Percentiles rank a stretch among this genome's conserved stretches.
phyloP scores from a whole-genome alignment of 2,329 filamentous ascomycete species.

The Epichloe bromicola region DNA sequence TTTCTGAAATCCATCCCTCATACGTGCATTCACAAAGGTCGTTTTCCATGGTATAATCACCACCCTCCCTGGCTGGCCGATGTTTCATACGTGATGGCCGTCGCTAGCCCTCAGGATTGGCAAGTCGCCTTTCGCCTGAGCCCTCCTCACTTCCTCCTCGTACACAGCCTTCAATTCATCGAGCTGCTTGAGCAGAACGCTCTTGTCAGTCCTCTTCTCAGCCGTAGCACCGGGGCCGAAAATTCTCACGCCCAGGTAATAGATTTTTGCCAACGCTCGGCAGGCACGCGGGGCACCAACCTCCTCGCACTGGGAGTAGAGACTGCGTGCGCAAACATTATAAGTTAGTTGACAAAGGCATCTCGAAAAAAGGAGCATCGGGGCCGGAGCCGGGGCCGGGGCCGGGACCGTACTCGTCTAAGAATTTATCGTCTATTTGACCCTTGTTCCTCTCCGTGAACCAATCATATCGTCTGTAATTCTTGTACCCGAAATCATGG shows the following conservation, averaged over 20 bases:
- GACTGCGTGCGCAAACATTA: not conserved
- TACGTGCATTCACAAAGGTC: too few relatives aligned
- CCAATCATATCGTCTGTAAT: slow-evolving; percentile 33
- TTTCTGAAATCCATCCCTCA: too few relatives aligned
- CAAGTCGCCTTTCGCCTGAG: not conserved
- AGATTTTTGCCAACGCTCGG: not conserved
- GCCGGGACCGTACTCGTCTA: slow-evolving; percentile 21
- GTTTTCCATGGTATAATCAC: too few relatives aligned
- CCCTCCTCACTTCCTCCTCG: not conserved
- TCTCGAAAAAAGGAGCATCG: not conserved
- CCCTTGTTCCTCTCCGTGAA: slow-evolving; percentile 17
- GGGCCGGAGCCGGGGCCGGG: too few relatives aligned
- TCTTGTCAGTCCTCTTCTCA: not conserved
- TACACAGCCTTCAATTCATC: not conserved
- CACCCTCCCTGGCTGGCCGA: too few relatives aligned
- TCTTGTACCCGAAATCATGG: slow-evolving; percentile 44
- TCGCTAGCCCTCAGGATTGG: not conserved
- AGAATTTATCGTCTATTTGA: slow-evolving; percentile 34
- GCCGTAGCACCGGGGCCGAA: not conserved
- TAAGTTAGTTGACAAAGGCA: not conserved
- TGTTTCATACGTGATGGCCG: too few relatives aligned
- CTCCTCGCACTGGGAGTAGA: not conserved
- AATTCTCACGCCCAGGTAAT: not conserved
- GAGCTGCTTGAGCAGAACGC: not conserved
- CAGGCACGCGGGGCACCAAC: not conserved